Evolutionary conservation across 2,329 filamentous ascomycete genomes (phyloP), one percentile per base, ranked within the genome.

Genomic region (Ambrosiella beaveri): DNA sequence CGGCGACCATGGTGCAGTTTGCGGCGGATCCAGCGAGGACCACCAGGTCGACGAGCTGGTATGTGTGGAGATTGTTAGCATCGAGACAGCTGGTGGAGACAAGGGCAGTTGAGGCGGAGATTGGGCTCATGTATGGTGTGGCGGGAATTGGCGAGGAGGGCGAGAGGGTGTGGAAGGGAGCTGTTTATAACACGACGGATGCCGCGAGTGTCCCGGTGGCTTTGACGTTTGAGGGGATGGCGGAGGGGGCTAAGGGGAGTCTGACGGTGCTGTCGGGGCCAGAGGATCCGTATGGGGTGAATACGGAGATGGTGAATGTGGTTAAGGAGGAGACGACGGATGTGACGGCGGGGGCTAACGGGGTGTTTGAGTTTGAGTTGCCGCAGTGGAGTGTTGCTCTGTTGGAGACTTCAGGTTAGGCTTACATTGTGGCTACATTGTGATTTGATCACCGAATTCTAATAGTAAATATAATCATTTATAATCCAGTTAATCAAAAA

Each of bases 381-480:
- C 78, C 78, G 0, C 69, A 77, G 62, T 66, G 80, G 59, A 80
- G 76, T 62, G 73, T 82, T 54, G 77, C 77, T 12, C 73, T 82
- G 1, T 64, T 82, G 56, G 75, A 79, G 56, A 74, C 72, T 27
- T 27, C 27, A 4, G 27, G 27, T 27, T 27, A 27, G 27, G 27
- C 3, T 27, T 27, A 27, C 27, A 27, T 27, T 27, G 27, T 27
- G 3, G 5, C 27, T 27, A 27, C 27, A 27, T 5, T 27, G 27
- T 27, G 3, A 27, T 27, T 27, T 27, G 27, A 27, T 27, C 27
- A 27, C 27, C 1, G 27, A 27, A 4, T 5, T 27, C 27, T 27
- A 27, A 27, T 27, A 27, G 27, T 27, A 27, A 27, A 27, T 27
- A 27, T 4, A 27, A 27, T 27, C 27, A 4, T 27, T 27, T 27